phyloP scores from a whole-genome alignment of 305 asterid species.

The Fraxinus paxiana region DNA sequence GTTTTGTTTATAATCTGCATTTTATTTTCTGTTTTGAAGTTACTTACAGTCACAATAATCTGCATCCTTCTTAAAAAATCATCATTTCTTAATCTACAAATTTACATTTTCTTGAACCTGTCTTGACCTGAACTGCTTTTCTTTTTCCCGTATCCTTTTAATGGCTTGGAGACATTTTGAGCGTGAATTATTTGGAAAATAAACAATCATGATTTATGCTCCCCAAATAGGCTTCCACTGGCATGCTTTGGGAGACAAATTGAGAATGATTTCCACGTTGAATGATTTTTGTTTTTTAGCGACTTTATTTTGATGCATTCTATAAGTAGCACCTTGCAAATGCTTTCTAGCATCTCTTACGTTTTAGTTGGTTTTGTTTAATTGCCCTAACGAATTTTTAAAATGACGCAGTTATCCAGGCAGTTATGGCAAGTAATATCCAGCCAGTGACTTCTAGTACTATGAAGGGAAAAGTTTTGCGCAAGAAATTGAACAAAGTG shows the following conservation, averaged over 20 bases:
- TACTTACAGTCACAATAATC: neutral
- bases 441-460: slow-evolving; percentile 39
- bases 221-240: neutral
- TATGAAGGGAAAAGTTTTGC: slow-evolving; percentile 41
- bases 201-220: neutral
- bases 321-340: neutral
- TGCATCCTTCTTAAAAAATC: neutral
- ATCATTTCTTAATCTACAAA: neutral
- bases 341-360: neutral
- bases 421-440: slow-evolving; percentile 58
- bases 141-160: neutral
- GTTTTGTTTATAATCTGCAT: neutral
- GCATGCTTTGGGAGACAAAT: neutral
- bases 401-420: slow-evolving; percentile 51
- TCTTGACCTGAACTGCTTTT: neutral
- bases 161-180: neutral
- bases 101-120: neutral
- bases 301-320: neutral
- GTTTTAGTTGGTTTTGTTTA: neutral
- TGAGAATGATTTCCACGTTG: neutral
- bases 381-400: neutral
- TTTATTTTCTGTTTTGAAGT: neutral
- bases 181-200: neutral
- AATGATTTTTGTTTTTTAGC: neutral
- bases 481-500: slow-evolving; percentile 74